These are phyloP conservation scores for Jacaranda copaia DNA, from an alignment of 257 asterid genomes.

Conservation along the genomic window DNA sequence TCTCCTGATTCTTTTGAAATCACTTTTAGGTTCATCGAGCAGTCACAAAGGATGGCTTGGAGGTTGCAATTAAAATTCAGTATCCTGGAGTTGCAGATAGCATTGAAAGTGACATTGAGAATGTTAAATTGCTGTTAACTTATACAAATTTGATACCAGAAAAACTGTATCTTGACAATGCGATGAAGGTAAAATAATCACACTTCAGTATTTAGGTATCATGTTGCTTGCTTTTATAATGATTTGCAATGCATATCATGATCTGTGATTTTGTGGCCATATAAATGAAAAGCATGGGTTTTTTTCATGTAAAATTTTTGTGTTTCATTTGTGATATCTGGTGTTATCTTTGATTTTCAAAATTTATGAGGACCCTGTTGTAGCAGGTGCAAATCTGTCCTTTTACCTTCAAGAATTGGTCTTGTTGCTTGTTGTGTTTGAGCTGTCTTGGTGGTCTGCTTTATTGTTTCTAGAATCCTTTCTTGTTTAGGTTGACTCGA, in stretches of 20 bases:
- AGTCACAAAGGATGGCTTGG: constrained; percentile 80
- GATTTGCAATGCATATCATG: background rate
- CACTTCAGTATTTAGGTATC: background rate
- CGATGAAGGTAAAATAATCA: constrained; percentile 75
- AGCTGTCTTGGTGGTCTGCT: constrained; percentile 23
- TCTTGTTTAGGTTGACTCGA: constrained; percentile 25
- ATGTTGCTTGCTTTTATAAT: constrained; percentile 28
- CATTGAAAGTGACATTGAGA: constrained; percentile 96
- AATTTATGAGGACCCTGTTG: constrained; percentile 1
- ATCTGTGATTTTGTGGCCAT: background rate
- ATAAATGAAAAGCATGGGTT: background rate
- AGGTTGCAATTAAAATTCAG: constrained; percentile 95
- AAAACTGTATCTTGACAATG: constrained; percentile 81
- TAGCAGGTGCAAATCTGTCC: background rate
- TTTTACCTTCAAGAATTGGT: constrained; percentile 8
- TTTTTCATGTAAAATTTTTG: background rate
- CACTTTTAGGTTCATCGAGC: constrained; percentile 82
- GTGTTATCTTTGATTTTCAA: constrained; percentile 1
- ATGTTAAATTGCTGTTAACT: constrained; percentile 77
- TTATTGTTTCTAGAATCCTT: background rate
- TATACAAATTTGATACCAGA: constrained; percentile 92
- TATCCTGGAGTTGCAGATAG: constrained; percentile 99
- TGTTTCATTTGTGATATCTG: constrained; percentile 20
- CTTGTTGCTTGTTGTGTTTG: constrained; percentile 27
- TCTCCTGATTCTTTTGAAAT: constrained; percentile 28